Base-by-base conservation (phyloP, 805 yeast genomes). In the Saturnispora sekii region DNA sequence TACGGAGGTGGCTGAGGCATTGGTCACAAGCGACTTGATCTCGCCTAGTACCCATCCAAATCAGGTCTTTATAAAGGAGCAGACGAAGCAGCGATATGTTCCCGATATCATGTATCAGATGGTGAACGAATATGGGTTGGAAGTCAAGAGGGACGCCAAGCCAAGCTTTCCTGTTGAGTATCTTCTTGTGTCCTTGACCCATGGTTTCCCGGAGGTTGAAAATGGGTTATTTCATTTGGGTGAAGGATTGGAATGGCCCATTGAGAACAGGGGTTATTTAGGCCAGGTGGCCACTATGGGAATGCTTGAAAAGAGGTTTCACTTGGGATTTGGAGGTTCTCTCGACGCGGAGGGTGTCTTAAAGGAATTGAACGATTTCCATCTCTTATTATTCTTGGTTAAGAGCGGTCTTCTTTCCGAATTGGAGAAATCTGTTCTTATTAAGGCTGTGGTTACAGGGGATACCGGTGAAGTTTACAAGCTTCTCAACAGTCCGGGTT, bases 151-250 rank as follows among this genome's bases (percentile, higher is more conserved):
- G 35, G 83, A 85, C 58, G 95, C 96, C 1, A 82, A 82, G 55
- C 96, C 96, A 1, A 84, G 93, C 18, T 85, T 88, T 60, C 97
- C 97, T 2, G 88, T 84, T n/a, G 96, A 88, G 49, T 88, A 84
- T 59, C 62, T 88, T 48, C 64, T 93, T 43, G 95, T 90, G 1
- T 81, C 96, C 2, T 65, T 90, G 50, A 81, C 94, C 5, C 97
- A 93, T 61, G 96, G 97, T 3, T 90, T 93, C 73, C 95, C 96
- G 1, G 75, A 79, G 50, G 66, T 69, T 0, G 72, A 51, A 14
- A 59, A 57, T 31, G 47, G 46, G 3, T 10, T 30, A 4, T 37
- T 38, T n/a, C 14, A 14, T 30, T 12, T 18, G 5, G 16, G 15
- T 26, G 38, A 40, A 14, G 10, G 15, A 7, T 14, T 30, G 21